Conservation (phyloP, 352 stramenopile species). For the Globisporangium rhizosaccharum region DNA sequence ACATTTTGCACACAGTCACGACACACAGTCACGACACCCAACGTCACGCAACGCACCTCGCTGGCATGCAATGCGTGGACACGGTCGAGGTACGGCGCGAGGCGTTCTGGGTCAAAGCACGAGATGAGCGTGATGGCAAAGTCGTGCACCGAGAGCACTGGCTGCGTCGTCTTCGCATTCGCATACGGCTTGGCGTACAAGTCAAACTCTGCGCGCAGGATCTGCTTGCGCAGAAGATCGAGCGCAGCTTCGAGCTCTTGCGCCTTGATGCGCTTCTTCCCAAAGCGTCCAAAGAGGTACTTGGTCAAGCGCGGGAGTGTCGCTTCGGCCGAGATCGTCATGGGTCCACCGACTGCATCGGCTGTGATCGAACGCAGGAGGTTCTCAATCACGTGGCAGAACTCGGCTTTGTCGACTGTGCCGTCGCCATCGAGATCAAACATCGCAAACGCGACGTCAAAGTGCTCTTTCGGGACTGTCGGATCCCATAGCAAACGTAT, state of each 20-base stretch:
- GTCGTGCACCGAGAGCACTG: constrained; percentile 66
- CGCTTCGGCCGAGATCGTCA: constrained; percentile 4
- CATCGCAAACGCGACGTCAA: constrained; percentile 78
- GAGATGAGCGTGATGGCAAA: constrained; percentile 74
- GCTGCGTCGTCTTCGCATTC: constrained; percentile 26
- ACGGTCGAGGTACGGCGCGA: constrained; percentile 51
- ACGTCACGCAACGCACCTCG: constrained; percentile 22
- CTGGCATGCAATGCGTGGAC: constrained; percentile 54
- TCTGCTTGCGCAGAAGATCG: constrained; percentile 47
- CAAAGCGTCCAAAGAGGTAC: constrained; percentile 57
- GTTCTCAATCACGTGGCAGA: constrained; percentile 68
- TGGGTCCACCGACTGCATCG: constrained; percentile 6
- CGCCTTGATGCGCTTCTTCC: constrained; percentile 51
- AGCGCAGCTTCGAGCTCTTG: constrained; percentile 45
- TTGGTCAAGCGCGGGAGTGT: constrained; percentile 53
- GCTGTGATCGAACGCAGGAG: constrained; percentile 37
- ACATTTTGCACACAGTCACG: neutral
- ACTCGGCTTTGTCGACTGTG: constrained; percentile 67
- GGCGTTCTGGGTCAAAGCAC: constrained; percentile 62
- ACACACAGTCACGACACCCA: neutral
- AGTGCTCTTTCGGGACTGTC: constrained; percentile 68
- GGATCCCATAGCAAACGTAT: too few relatives aligned
- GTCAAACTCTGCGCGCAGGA: constrained; percentile 68
- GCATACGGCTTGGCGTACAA: constrained; percentile 50
- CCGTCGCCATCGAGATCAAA: constrained; percentile 74